Percentiles rank a stretch among this genome's conserved stretches.
These are phyloP conservation scores for Boletus sp. DNA, from an alignment of 768 basidiomycete genomes.

Conservation along the genomic window DNA sequence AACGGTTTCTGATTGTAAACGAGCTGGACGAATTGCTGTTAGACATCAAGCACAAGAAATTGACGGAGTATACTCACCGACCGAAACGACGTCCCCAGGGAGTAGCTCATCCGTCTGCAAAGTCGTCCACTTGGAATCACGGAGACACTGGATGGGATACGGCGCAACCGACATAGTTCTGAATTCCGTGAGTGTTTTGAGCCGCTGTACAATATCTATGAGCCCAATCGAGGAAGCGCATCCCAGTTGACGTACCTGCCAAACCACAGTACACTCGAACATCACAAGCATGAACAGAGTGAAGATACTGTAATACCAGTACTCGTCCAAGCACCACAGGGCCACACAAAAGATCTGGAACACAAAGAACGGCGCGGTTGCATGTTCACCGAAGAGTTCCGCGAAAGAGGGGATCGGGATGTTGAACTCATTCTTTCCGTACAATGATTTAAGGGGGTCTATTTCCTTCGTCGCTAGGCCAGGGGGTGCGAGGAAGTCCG, in stretches of 20 bases:
- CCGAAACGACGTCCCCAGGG: slow-evolving; percentile 85
- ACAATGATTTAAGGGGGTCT: slow-evolving; percentile 56
- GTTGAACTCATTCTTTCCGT: slow-evolving; percentile 93
- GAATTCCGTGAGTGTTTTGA: slow-evolving; percentile 91
- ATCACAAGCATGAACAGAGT: slow-evolving; percentile 98
- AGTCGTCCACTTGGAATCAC: slow-evolving; percentile 76
- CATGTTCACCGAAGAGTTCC: slow-evolving; percentile 91
- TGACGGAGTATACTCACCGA: slow-evolving; percentile 50
- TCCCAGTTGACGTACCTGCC: slow-evolving; percentile 65
- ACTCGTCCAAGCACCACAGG: slow-evolving; percentile 96
- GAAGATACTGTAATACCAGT: slow-evolving; percentile 98
- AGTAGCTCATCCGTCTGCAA: slow-evolving; percentile 84
- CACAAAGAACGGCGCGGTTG: slow-evolving; percentile 98
- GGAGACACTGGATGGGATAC: slow-evolving; percentile 78
- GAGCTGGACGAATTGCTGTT: slow-evolving; percentile 38
- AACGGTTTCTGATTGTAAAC: slow-evolving; percentile 74
- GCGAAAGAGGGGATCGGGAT: slow-evolving; percentile 95
- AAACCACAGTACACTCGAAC: slow-evolving; percentile 98
- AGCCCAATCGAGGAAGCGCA: not conserved
- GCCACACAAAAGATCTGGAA: slow-evolving; percentile 99
- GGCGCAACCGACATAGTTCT: slow-evolving; percentile 94
- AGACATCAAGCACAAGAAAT: not conserved
- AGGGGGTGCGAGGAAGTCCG: slow-evolving; percentile 57
- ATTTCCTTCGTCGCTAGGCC: slow-evolving; percentile 51
- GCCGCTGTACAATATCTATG: slow-evolving; percentile 52